Evolutionary conservation across 352 stramenopile species (phyloP).

Genomic region (Globisporangium sylvaticum): DNA sequence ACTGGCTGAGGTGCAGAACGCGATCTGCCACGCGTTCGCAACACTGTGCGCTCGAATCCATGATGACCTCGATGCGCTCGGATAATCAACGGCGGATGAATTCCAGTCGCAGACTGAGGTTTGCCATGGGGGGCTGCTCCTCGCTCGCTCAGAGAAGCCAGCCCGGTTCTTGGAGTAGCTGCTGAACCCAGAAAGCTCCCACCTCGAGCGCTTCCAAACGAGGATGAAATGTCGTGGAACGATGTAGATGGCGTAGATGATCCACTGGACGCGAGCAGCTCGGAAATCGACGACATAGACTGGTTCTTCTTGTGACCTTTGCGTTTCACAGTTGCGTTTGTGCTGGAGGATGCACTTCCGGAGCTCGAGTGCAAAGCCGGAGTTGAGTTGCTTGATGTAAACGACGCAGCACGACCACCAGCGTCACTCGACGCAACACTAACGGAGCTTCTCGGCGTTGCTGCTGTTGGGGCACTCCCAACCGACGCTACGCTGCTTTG

Average conservation of each 20-base stretch:
- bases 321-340: conserved; percentile 45
- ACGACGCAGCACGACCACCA: conserved; percentile 14
- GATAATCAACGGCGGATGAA: conserved; percentile 13
- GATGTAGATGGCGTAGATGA: conserved; percentile 33
- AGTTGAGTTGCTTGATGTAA: conserved; percentile 18
- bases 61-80: conserved; percentile 11
- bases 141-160: conserved; percentile 68
- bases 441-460: conserved; percentile 10
- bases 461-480: conserved; percentile 1
- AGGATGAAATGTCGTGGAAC: conserved; percentile 56
- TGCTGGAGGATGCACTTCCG: conserved; percentile 11
- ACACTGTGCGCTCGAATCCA: conserved; percentile 21
- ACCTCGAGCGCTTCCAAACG: conserved; percentile 25
- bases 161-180: conserved; percentile 57
- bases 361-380: conserved; percentile 3
- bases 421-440: conserved; percentile 8
- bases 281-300: conserved; percentile 86
- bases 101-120: conserved; percentile 1
- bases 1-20: conserved; percentile 52
- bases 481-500: conserved; percentile 1
- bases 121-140: conserved; percentile 24
- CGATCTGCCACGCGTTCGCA: conserved; percentile 45
- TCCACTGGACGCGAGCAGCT: conserved; percentile 56
- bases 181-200: conserved; percentile 44
- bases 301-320: conserved; percentile 87